phyloP scores from a whole-genome alignment of 805 yeast genomes.

The Suhomyces sp. region DNA sequence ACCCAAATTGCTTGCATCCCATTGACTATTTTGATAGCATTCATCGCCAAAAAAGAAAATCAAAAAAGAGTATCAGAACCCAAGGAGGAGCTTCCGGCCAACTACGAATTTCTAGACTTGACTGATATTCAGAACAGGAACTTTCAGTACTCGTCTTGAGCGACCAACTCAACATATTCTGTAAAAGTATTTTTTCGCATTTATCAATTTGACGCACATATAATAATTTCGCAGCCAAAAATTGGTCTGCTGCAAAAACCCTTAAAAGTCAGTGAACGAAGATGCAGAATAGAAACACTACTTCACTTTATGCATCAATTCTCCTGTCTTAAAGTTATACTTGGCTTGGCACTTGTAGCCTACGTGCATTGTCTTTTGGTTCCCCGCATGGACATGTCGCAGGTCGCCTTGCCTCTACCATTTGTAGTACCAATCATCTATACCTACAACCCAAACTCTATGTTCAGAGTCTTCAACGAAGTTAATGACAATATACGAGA shows the following conservation, averaged over 20 bases:
- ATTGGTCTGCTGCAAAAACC: not conserved
- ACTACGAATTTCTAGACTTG: constrained; percentile 51
- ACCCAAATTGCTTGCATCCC: constrained; percentile 49
- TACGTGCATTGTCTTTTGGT: not conserved
- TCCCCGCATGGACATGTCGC: not conserved
- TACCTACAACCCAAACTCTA: constrained; percentile 10
- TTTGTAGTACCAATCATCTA: not conserved
- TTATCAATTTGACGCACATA: not conserved
- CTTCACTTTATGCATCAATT: not conserved
- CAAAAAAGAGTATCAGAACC: constrained; percentile 42
- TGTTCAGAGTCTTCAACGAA: constrained; percentile 56
- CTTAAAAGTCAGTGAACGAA: not conserved
- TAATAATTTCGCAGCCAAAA: not conserved
- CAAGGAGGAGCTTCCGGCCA: constrained; percentile 24
- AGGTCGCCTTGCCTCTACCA: not conserved
- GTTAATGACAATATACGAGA: constrained; percentile 22
- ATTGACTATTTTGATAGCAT: constrained; percentile 41
- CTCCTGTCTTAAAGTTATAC: not conserved
- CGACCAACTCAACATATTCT: not conserved
- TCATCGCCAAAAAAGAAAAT: constrained; percentile 49
- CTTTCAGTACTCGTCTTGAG: constrained; percentile 52
- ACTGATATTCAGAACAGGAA: constrained; percentile 58
- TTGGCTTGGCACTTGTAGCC: not conserved
- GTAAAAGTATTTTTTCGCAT: not conserved
- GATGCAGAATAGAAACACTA: not conserved